A percentile compares a stretch with the other conserved stretches of the same genome.
phyloP scores from a whole-genome alignment of 768 basidiomycete genomes.

The Candolleomyces eurysporus region DNA sequence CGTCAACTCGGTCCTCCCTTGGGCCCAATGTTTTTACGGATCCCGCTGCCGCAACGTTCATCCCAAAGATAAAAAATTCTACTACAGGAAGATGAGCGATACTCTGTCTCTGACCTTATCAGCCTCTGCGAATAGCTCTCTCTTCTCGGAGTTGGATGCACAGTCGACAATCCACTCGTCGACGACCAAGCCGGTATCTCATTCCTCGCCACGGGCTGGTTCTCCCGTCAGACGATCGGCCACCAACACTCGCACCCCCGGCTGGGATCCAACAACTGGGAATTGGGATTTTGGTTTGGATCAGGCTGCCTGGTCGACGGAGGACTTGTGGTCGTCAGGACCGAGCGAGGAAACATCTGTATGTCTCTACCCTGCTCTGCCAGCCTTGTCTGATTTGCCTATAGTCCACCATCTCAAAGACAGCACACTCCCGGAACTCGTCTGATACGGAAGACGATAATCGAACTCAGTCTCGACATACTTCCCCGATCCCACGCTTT shows the following conservation, averaged over 20 bases:
- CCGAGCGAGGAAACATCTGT: not conserved
- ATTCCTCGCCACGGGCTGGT: no score
- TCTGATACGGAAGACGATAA: conserved; percentile 6
- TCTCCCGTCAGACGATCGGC: no score
- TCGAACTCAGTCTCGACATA: not conserved
- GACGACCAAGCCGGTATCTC: no score
- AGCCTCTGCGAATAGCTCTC: not conserved
- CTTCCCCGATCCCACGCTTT: not conserved
- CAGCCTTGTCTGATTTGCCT: not conserved
- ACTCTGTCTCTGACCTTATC: not conserved
- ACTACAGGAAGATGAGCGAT: conserved; percentile 11
- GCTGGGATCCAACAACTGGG: not conserved
- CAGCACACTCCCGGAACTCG: not conserved
- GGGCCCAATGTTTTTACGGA: conserved; percentile 17
- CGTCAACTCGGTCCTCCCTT: conserved; percentile 21
- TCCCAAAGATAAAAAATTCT: conserved; percentile 20
- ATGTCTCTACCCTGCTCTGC: not conserved
- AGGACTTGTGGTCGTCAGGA: not conserved
- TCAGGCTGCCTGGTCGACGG: not conserved
- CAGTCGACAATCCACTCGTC: not conserved
- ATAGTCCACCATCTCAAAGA: not conserved
- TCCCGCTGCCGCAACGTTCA: conserved; percentile 27
- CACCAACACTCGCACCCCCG: not conserved
- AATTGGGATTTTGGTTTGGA: not conserved
- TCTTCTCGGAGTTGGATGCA: not conserved